Percentiles rank a stretch among this genome's conserved stretches.
Evolutionary conservation across 257 asterid genomes (phyloP).

Genomic region (Rehmannia glutinosa): DNA sequence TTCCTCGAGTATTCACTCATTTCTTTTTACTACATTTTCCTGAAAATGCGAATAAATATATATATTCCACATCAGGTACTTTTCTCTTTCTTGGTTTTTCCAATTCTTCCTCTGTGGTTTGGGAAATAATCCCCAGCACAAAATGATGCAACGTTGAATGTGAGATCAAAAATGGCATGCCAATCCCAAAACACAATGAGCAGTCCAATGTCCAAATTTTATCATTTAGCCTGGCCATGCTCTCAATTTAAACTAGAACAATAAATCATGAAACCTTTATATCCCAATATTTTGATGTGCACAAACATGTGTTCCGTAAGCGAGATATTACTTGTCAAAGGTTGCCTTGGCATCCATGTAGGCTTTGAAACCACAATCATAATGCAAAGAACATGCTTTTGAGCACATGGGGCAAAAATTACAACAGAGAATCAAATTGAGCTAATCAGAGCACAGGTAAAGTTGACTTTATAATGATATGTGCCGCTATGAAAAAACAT

Average conservation of each 20-base stretch:
- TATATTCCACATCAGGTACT: background rate
- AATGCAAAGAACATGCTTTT: conserved; percentile 15
- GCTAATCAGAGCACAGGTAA: background rate
- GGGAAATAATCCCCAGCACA: background rate
- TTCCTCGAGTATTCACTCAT: background rate
- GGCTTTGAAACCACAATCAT: background rate
- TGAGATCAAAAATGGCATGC: background rate
- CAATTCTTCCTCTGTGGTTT: background rate
- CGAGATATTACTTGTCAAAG: background rate
- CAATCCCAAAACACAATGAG: background rate
- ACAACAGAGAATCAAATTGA: background rate
- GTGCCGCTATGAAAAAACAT: background rate
- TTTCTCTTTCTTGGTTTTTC: background rate
- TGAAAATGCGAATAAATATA: background rate
- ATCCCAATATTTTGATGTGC: background rate
- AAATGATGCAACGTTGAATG: background rate
- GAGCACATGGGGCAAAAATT: background rate
- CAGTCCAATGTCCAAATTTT: background rate
- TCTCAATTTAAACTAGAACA: conserved; percentile 6
- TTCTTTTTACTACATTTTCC: background rate
- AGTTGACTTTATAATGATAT: background rate
- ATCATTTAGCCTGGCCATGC: background rate
- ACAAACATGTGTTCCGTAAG: background rate
- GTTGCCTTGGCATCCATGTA: background rate
- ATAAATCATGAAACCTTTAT: background rate